Base-by-base conservation (phyloP, 768 basidiomycete species). In the Leccinum imitatum region DNA sequence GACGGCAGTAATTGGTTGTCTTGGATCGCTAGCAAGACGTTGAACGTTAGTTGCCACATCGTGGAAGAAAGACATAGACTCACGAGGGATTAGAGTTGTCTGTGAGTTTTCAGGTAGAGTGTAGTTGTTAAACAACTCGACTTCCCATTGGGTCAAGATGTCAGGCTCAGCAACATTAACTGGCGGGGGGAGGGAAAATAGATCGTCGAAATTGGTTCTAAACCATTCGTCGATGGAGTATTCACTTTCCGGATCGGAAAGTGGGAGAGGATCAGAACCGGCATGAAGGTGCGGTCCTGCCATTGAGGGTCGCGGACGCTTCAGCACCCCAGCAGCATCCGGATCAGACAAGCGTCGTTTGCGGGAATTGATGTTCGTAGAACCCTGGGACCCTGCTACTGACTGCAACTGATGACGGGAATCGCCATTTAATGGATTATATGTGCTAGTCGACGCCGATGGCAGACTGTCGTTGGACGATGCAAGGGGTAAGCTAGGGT, bases 221-320 rank as follows among this genome's bases (percentile, higher is more conserved):
- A 76, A 76, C 79, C 78, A 79, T 30, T 73, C 66, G 19, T 78
- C 75, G 21, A 77, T 58, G 1, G 67, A 66, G 14, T 65, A 60
- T 19, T 66, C 69, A 4, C 61, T 68, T 21, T 63, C 57, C 0
- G 58, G 15, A 5, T 41, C 41, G 41, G 41, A 41, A 41, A 41
- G 41, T 41, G 41, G 41, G 17, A 41, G 63, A 21, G 77, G 68
- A 57, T 76, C 69, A 0, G 76, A 78, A 3, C 71, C 68, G 0
- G 65, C 15, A 21, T 73, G 72, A 2, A 65, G 53, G 23, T 65
- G 69, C 1, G 73, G 67, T 17, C 47, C 59, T 0, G 25, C 21
- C 2, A 58, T 52, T 3, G 67, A 57, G 15, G 58, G 62, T 13
- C 69, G 69, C 0, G 72, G 71, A 3, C 72, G 71, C 39, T 77